Percentiles rank a stretch among this genome's conserved stretches.
Evolutionary conservation across 768 basidiomycete species (phyloP).

Genomic region (Lyophyllum semitale): DNA sequence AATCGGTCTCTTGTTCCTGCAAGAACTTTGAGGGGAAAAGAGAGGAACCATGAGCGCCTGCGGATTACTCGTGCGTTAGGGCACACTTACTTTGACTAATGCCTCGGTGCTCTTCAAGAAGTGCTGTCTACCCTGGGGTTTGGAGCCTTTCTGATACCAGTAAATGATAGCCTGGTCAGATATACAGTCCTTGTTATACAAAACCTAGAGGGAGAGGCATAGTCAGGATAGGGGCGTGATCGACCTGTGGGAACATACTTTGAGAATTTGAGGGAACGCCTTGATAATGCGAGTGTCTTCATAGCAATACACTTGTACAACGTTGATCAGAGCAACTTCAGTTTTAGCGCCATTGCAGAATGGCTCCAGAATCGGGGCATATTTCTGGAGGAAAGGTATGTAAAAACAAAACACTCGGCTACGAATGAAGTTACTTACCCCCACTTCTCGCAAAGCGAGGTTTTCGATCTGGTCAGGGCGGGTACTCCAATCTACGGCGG

Average conservation of each 20-base stretch:
- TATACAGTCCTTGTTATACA: slow-evolving; percentile 95
- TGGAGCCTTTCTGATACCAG: slow-evolving; percentile 97
- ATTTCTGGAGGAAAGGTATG: slow-evolving; percentile 56
- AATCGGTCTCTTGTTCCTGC: slow-evolving; percentile 86
- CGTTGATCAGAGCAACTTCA: slow-evolving; percentile 92
- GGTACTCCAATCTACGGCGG: slow-evolving; percentile 84
- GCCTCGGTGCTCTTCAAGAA: slow-evolving; percentile 88
- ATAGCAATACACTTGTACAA: slow-evolving; percentile 94
- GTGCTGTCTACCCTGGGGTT: slow-evolving; percentile 92
- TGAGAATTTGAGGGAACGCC: slow-evolving; percentile 92
- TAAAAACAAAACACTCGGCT: neutral
- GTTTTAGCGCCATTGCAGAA: slow-evolving; percentile 90
- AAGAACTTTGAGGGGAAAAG: slow-evolving; percentile 62
- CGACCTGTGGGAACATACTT: slow-evolving; percentile 44
- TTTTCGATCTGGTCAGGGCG: slow-evolving; percentile 92
- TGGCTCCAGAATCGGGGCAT: slow-evolving; percentile 81
- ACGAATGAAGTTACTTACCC: slow-evolving; percentile 49
- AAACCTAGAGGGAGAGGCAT: slow-evolving; percentile 51
- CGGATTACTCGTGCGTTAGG: neutral
- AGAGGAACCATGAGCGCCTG: neutral
- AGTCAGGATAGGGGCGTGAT: neutral
- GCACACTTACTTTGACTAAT: slow-evolving; percentile 77
- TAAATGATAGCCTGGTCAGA: slow-evolving; percentile 97
- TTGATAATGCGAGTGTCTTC: slow-evolving; percentile 95
- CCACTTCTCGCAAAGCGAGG: slow-evolving; percentile 85